Percentiles rank a stretch among this genome's conserved stretches.
Evolutionary conservation across 306 rosid genomes (phyloP).

Genomic region (Quercus gilva): DNA sequence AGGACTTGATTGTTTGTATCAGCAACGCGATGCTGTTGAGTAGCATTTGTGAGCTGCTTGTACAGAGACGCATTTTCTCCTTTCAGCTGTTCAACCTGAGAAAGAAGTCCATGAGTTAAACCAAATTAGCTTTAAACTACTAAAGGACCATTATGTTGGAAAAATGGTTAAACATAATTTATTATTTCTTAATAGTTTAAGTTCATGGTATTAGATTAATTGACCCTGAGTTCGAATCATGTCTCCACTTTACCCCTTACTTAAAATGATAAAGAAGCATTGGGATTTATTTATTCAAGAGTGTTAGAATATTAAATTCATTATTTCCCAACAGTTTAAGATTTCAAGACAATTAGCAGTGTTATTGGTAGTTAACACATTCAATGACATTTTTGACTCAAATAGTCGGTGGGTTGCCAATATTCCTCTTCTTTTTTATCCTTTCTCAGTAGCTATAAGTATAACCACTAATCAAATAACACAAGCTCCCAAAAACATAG

Average conservation of each 20-base stretch:
- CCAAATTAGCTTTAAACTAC: background rate
- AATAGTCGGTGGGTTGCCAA: background rate
- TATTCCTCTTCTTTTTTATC: background rate
- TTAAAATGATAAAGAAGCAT: too few species aligned
- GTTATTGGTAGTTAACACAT: too few species aligned
- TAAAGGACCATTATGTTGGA: background rate
- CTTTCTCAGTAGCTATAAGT: background rate
- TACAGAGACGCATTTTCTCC: slow-evolving; percentile 57
- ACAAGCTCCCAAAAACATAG: background rate
- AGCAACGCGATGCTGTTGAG: slow-evolving; percentile 71
- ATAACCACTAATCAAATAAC: background rate
- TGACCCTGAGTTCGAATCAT: too few species aligned
- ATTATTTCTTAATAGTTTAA: too few species aligned
- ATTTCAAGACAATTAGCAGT: too few species aligned
- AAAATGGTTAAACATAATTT: too few species aligned
- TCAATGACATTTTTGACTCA: background rate
- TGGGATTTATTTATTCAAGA: too few species aligned
- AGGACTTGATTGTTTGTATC: slow-evolving; percentile 75
- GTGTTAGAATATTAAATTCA: too few species aligned
- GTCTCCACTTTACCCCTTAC: too few species aligned
- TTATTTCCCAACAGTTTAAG: too few species aligned
- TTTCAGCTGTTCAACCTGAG: slow-evolving; percentile 65
- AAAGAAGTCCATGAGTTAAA: background rate
- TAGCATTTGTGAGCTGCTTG: slow-evolving; percentile 57
- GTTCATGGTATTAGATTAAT: too few species aligned